phyloP scores from a whole-genome alignment of 2,329 filamentous ascomycete species.

The Arthrobotrys entomopaga region DNA sequence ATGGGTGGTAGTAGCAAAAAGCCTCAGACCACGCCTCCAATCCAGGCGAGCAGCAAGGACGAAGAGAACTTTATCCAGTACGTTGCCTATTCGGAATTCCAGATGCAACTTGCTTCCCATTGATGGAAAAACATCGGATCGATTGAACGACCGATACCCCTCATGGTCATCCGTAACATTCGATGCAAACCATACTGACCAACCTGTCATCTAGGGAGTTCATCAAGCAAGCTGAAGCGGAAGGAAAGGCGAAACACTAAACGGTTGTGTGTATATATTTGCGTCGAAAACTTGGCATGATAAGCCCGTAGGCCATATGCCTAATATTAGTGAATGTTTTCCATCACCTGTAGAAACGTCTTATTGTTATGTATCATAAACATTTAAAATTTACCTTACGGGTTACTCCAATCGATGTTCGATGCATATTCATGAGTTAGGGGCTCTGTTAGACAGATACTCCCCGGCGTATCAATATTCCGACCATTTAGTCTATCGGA shows the following conservation, averaged over 20 bases:
- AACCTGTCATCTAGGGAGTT: constrained; percentile 55
- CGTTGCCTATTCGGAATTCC: not conserved
- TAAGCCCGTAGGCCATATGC: too few species aligned
- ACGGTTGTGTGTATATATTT: not conserved
- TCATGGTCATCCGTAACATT: too few species aligned
- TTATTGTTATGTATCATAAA: not conserved
- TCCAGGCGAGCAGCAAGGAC: constrained; percentile 57
- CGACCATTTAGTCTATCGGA: too few species aligned
- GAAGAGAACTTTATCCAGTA: constrained; percentile 59
- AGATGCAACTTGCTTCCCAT: not conserved
- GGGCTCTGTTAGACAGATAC: too few species aligned
- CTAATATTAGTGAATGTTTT: too few species aligned
- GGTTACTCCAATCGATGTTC: too few species aligned
- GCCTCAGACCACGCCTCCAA: constrained; percentile 56
- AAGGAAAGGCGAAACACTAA: constrained; percentile 58
- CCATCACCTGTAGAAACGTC: not conserved
- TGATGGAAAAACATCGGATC: not conserved
- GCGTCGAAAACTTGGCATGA: not conserved
- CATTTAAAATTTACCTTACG: too few species aligned
- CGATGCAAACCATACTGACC: not conserved
- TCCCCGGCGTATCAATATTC: too few species aligned
- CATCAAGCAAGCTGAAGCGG: constrained; percentile 57
- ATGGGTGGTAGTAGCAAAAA: constrained; percentile 55
- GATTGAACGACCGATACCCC: too few species aligned
- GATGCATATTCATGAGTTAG: too few species aligned